Evolutionary conservation across 2,329 filamentous ascomycete species (phyloP).

Genomic region (Alternaria panax): DNA sequence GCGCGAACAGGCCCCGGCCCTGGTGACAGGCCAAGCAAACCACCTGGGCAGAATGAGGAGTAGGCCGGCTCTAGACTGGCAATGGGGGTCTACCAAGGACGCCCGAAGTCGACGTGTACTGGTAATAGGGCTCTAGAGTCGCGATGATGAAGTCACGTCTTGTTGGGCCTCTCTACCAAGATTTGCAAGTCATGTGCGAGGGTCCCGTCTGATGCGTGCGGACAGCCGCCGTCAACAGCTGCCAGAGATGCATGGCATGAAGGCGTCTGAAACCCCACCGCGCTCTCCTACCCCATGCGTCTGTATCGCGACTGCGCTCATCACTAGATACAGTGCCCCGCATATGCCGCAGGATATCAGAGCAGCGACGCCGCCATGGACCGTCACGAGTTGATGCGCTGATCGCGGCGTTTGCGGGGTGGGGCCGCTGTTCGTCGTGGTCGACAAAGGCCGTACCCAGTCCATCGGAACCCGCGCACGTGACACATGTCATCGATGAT

Average conservation of each 20-base stretch:
- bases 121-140: conserved; percentile 1
- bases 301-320: conserved; percentile 1
- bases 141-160: conserved; percentile 1
- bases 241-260: conserved; percentile 9
- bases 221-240: not conserved
- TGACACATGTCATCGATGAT: conserved; percentile 12
- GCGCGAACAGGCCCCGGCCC: conserved; percentile 1
- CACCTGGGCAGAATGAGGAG: not conserved
- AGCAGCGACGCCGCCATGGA: not conserved
- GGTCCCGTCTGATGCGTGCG: not conserved
- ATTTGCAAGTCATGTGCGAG: not conserved
- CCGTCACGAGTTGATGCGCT: not conserved
- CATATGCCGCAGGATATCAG: not conserved
- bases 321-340: not conserved
- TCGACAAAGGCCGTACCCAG: too few relatives aligned
- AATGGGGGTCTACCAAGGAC: not conserved
- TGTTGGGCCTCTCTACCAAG: not conserved
- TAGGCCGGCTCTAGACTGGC: conserved; percentile 12
- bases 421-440: conserved; percentile 11
- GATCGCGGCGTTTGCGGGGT: conserved; percentile 9
- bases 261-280: conserved; percentile 17
- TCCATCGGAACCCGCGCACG: conserved; percentile 4
- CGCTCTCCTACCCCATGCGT: not conserved
- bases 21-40: not conserved
- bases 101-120: not conserved